These are phyloP conservation scores for Microbotryomycetes sp. DNA, from an alignment of 1,284 basidiomycete genomes.

Conservation along the genomic window DNA sequence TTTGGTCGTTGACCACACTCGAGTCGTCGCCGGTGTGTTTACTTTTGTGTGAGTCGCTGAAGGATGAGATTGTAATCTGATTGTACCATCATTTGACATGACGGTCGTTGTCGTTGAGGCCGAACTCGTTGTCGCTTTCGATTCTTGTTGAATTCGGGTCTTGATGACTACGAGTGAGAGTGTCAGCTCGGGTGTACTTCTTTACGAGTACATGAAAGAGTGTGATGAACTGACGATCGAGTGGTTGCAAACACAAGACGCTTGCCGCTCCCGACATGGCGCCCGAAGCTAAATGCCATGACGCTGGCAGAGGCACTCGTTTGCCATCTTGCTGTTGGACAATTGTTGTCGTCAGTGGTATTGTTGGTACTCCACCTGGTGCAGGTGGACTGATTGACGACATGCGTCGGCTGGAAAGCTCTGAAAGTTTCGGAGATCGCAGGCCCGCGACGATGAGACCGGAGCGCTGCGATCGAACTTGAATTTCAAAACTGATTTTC, in stretches of 20 bases:
- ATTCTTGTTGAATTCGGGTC: constrained; percentile 29
- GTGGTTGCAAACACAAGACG: constrained; percentile 28
- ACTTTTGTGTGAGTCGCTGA: neutral
- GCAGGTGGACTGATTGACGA: too few species aligned
- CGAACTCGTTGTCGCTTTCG: neutral
- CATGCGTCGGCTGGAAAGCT: too few species aligned
- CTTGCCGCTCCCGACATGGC: constrained; percentile 22
- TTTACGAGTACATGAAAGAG: neutral
- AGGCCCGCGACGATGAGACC: too few species aligned
- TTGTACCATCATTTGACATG: neutral
- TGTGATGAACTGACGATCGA: constrained; percentile 31
- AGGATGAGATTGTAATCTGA: neutral
- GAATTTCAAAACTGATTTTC: too few species aligned
- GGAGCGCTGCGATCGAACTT: too few species aligned
- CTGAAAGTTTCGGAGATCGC: too few species aligned
- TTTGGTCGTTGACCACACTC: constrained; percentile 27
- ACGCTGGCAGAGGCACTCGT: constrained; percentile 24
- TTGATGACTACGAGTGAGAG: constrained; percentile 25
- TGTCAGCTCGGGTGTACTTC: neutral
- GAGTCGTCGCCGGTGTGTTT: neutral
- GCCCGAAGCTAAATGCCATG: constrained; percentile 27
- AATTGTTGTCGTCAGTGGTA: neutral
- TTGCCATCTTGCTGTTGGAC: too few species aligned
- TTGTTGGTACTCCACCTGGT: neutral
- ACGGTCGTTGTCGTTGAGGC: neutral